These are phyloP conservation scores for Paramecium sexaurelia DNA, from an alignment of 73 alveolate species.

Conservation along the genomic window DNA sequence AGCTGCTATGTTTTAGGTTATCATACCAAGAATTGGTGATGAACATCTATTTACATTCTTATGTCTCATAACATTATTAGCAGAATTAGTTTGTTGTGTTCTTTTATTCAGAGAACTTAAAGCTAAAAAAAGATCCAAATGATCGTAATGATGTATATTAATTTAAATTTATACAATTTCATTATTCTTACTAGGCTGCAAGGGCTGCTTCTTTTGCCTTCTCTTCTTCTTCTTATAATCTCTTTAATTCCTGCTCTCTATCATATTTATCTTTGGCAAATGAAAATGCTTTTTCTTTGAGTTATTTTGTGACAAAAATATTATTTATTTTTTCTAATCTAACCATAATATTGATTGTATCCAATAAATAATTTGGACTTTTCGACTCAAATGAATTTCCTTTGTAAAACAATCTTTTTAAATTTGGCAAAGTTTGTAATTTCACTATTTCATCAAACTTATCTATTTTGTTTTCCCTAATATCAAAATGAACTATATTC, in stretches of 20 bases:
- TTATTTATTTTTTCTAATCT: slow-evolving; percentile 55
- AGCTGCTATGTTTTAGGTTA: slow-evolving; percentile 39
- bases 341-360: slow-evolving; percentile 33
- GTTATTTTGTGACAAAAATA: slow-evolving; percentile 12
- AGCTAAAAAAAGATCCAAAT: not conserved
- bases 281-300: slow-evolving; percentile 56
- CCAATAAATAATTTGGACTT: slow-evolving; percentile 57
- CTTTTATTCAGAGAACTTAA: not conserved
- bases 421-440: slow-evolving; percentile 40
- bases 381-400: slow-evolving; percentile 47
- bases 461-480: slow-evolving; percentile 62
- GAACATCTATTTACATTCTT: slow-evolving; percentile 52
- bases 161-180: not conserved
- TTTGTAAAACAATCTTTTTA: slow-evolving; percentile 14
- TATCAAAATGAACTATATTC: slow-evolving; percentile 5
- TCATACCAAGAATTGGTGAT: slow-evolving; percentile 39
- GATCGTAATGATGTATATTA: not conserved
- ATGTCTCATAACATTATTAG: slow-evolving; percentile 17
- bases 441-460: slow-evolving; percentile 63
- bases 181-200: not conserved
- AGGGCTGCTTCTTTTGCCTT: slow-evolving; percentile 31
- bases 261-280: slow-evolving; percentile 53
- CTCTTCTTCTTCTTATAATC: slow-evolving; percentile 63
- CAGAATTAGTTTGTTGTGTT: slow-evolving; percentile 1
- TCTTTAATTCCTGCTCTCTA: slow-evolving; percentile 32